Percentiles rank a stretch among this genome's conserved stretches.
phyloP scores from a whole-genome alignment of 768 basidiomycete species.

The Suillus placidus region DNA sequence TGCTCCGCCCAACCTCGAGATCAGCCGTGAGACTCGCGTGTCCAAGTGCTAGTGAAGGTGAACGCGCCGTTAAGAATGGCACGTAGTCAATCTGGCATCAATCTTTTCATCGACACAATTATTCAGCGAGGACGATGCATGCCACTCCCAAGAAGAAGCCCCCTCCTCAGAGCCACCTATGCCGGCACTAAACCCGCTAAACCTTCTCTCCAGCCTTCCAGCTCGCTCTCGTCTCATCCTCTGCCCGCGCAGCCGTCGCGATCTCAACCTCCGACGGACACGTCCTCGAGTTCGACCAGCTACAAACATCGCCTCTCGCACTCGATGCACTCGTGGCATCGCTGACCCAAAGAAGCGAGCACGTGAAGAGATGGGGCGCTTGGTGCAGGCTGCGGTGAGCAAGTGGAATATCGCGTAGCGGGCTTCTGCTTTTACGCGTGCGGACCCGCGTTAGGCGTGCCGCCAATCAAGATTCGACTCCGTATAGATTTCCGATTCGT shows the following conservation, averaged over 20 bases:
- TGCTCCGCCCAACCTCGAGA: too few relatives aligned
- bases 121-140: too few relatives aligned
- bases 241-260: slow-evolving; percentile 61
- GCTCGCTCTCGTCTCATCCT: slow-evolving; percentile 5
- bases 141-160: slow-evolving; percentile 61
- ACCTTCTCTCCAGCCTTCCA: neutral
- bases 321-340: slow-evolving; percentile 79
- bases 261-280: slow-evolving; percentile 80
- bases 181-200: slow-evolving; percentile 10
- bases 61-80: too few relatives aligned
- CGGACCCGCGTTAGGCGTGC: neutral
- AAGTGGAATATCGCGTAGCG: slow-evolving; percentile 67
- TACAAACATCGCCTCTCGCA: slow-evolving; percentile 68
- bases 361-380: slow-evolving; percentile 69
- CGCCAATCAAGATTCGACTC: neutral
- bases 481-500: slow-evolving; percentile 1
- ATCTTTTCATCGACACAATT: too few relatives aligned
- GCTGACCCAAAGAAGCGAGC: slow-evolving; percentile 83
- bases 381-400: slow-evolving; percentile 72
- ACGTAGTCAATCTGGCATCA: too few relatives aligned
- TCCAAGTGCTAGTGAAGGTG: too few relatives aligned
- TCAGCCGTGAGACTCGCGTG: slow-evolving; percentile 66
- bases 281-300: slow-evolving; percentile 82
- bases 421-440: neutral
- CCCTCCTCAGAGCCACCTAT: slow-evolving; percentile 38